These are phyloP conservation scores for Phialophora expanda DNA, from an alignment of 2,329 filamentous ascomycete species.

Conservation along the genomic window DNA sequence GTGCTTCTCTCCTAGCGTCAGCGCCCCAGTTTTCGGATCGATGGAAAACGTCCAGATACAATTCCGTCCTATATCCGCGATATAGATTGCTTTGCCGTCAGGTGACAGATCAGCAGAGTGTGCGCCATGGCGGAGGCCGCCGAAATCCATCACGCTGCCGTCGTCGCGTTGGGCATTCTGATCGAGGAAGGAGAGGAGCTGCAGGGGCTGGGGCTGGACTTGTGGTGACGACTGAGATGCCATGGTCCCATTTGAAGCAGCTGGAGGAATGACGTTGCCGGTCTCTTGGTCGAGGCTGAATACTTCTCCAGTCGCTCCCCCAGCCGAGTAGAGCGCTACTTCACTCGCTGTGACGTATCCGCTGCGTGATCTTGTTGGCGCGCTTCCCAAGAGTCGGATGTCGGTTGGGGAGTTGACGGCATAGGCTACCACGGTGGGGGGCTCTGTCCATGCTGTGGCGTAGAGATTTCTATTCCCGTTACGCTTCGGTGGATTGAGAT, in stretches of 20 bases:
- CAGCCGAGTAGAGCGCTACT: slow-evolving; percentile 37
- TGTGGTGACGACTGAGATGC: slow-evolving; percentile 1
- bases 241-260: slow-evolving; percentile 2
- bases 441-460: slow-evolving; percentile 40
- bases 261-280: slow-evolving; percentile 27
- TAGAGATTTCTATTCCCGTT: slow-evolving; percentile 33
- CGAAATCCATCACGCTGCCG: slow-evolving; percentile 40
- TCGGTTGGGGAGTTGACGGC: slow-evolving; percentile 34
- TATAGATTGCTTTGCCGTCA: slow-evolving; percentile 37
- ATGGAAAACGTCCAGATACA: slow-evolving; percentile 40
- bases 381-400: slow-evolving; percentile 35
- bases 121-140: slow-evolving; percentile 40
- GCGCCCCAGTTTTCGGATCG: slow-evolving; percentile 15
- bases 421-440: slow-evolving; percentile 38
- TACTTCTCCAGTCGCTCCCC: slow-evolving; percentile 40
- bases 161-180: slow-evolving; percentile 32
- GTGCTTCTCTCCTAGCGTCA: slow-evolving; percentile 37
- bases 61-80: slow-evolving; percentile 42
- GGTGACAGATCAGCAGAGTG: slow-evolving; percentile 41
- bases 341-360: slow-evolving; percentile 38
- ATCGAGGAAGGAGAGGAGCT: slow-evolving; percentile 37
- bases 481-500: slow-evolving; percentile 30
- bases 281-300: slow-evolving; percentile 37
- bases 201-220: slow-evolving; percentile 31
- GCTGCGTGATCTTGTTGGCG: slow-evolving; percentile 34